Conservation (phyloP, 2,329 filamentous ascomycete genomes). For the Beauveria varroae region DNA sequence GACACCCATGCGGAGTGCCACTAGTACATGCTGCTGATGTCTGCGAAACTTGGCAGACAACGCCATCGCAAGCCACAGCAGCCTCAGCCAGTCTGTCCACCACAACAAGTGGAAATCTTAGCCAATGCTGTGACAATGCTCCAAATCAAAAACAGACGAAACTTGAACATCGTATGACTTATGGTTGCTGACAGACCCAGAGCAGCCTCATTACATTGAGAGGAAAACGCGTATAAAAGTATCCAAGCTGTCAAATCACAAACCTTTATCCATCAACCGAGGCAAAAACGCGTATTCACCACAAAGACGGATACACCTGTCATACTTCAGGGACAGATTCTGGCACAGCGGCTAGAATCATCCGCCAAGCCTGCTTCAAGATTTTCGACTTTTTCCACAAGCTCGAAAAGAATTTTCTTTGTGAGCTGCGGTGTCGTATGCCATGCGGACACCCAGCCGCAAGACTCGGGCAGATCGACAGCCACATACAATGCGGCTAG, state of each 20-base stretch:
- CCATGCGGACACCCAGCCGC: background rate
- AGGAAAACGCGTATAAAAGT: background rate
- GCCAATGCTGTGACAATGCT: background rate
- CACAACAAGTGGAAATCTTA: no score
- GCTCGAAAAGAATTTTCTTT: background rate
- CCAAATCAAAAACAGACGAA: no score
- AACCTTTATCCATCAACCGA: background rate
- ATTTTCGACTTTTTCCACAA: background rate
- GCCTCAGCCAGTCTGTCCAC: background rate
- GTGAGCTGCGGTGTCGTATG: no score
- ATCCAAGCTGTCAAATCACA: background rate
- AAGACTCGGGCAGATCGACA: slow-evolving; percentile 3
- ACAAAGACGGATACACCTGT: background rate
- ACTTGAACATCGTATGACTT: no score
- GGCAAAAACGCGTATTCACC: background rate
- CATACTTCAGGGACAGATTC: background rate
- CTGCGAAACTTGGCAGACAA: background rate
- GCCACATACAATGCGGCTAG: slow-evolving; percentile 3
- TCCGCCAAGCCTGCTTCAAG: background rate
- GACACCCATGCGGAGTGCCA: slow-evolving; percentile 24
- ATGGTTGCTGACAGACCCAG: no score
- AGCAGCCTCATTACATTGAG: no score
- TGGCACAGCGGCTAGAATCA: background rate
- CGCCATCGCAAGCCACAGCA: background rate
- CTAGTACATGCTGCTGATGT: background rate